phyloP scores from a whole-genome alignment of 176 grass and related monocot species.

The Bolboschoenus planiculmis region DNA sequence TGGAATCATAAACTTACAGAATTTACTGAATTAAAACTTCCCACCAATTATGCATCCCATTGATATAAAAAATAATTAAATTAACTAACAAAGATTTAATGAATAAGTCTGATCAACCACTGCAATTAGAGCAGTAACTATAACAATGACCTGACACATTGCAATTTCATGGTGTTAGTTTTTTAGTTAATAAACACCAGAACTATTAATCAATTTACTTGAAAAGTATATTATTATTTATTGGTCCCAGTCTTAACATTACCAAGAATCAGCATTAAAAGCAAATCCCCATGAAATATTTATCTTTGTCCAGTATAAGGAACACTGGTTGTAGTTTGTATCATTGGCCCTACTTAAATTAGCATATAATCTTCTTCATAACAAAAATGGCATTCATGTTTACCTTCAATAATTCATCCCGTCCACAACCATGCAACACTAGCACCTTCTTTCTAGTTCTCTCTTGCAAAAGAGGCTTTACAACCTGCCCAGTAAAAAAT shows the following conservation, averaged over 20 bases:
- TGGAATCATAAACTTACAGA: neutral
- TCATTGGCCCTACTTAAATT: neutral
- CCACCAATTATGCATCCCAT: neutral
- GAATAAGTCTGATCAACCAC: neutral
- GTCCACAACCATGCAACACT: conserved; percentile 65
- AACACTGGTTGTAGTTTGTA: neutral
- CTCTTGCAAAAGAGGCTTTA: conserved; percentile 94
- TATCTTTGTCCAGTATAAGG: neutral
- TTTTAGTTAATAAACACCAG: neutral
- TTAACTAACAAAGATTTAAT: neutral
- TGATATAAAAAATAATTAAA: neutral
- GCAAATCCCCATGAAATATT: neutral
- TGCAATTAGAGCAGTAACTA: neutral
- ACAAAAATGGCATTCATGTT: conserved; percentile 3
- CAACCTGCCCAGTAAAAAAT: conserved; percentile 47
- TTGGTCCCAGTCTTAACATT: neutral
- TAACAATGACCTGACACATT: neutral
- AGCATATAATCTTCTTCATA: neutral
- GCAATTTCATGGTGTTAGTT: neutral
- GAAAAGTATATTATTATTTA: neutral
- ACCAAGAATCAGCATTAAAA: neutral
- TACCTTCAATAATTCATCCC: conserved; percentile 83
- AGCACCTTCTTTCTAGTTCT: conserved; percentile 80
- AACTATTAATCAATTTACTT: neutral
- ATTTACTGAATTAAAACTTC: neutral